Percentiles rank a stretch among this genome's conserved stretches.
phyloP scores from a whole-genome alignment of 192 early-diverging fungal species.

The Linnemannia exigua region DNA sequence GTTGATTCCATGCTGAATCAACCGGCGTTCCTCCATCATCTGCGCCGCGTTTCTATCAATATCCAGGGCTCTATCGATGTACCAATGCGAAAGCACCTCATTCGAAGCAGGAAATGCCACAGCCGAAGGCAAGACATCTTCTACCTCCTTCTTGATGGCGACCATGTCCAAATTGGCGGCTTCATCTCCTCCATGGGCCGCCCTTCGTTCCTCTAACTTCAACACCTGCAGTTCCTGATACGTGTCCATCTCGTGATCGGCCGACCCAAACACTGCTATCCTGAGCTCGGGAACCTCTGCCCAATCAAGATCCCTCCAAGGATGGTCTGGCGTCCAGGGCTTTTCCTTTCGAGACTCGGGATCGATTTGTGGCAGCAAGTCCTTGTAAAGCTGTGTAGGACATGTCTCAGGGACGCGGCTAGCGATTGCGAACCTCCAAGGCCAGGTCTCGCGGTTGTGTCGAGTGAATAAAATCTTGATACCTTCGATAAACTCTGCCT shows the following conservation, averaged over 20 bases:
- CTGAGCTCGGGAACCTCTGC: conserved; percentile 64
- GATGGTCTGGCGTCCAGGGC: conserved; percentile 57
- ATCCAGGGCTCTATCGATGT: conserved; percentile 64
- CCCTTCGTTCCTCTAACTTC: conserved; percentile 38
- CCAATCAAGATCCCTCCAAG: conserved; percentile 74
- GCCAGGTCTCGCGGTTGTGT: conserved; percentile 69
- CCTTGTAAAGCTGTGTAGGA: conserved; percentile 60
- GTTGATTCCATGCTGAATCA: conserved; percentile 65
- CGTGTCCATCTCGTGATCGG: conserved; percentile 43
- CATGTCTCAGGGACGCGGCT: conserved; percentile 71
- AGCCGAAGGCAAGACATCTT: conserved; percentile 52
- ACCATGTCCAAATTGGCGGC: conserved; percentile 41
- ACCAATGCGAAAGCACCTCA: conserved; percentile 69
- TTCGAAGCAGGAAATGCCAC: conserved; percentile 64
- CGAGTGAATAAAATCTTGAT: conserved; percentile 73
- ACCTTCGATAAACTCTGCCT: conserved; percentile 67
- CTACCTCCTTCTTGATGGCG: conserved; percentile 43
- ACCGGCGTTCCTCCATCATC: conserved; percentile 64
- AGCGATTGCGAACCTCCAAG: conserved; percentile 73
- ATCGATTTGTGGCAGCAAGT: conserved; percentile 51
- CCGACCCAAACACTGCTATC: conserved; percentile 55
- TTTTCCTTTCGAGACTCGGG: conserved; percentile 24
- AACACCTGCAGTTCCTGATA: conserved; percentile 35
- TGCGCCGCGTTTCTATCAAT: conserved; percentile 70
- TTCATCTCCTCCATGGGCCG: conserved; percentile 47